phyloP scores from a whole-genome alignment of 164 flowering plant species.

The Santalum album region DNA sequence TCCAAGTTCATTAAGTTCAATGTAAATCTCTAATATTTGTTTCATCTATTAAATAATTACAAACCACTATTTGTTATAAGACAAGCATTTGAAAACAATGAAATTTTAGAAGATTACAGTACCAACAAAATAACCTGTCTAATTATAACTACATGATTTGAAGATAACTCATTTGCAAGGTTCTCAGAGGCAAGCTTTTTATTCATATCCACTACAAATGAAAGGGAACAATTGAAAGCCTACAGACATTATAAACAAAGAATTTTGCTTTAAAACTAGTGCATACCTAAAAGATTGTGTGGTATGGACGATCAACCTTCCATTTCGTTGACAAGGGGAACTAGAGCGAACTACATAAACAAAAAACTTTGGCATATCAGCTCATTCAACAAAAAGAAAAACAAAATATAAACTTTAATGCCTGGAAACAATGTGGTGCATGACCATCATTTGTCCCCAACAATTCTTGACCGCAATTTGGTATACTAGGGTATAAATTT shows the following conservation, averaged over 20 bases:
- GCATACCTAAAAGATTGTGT: slow-evolving; percentile 91
- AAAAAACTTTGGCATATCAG: background rate
- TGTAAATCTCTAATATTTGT: slow-evolving; percentile 93
- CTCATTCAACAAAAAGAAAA: background rate
- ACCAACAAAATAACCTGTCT: slow-evolving; percentile 49
- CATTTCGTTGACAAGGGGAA: slow-evolving; percentile 90
- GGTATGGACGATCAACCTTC: slow-evolving; percentile 94
- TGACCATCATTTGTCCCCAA: slow-evolving; percentile 57
- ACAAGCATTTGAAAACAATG: no score
- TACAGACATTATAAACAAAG: no score
- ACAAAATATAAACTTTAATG: slow-evolving; percentile 6
- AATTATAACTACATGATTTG: no score
- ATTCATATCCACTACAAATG: slow-evolving; percentile 93
- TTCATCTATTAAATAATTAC: slow-evolving; percentile 45
- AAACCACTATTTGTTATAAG: no score
- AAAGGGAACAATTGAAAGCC: no score
- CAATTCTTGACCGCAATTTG: slow-evolving; percentile 98
- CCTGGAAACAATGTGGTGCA: slow-evolving; percentile 73
- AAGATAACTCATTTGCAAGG: no score
- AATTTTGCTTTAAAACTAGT: no score
- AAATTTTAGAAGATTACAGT: no score
- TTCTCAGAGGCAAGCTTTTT: slow-evolving; percentile 87
- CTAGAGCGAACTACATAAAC: slow-evolving; percentile 74
- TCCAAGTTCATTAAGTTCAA: slow-evolving; percentile 91
- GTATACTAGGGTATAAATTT: slow-evolving; percentile 82